Evolutionary conservation across 805 yeast genomes (phyloP), one percentile per base, ranked within the genome.

Genomic region (Sugiyamaella marilandica): DNA sequence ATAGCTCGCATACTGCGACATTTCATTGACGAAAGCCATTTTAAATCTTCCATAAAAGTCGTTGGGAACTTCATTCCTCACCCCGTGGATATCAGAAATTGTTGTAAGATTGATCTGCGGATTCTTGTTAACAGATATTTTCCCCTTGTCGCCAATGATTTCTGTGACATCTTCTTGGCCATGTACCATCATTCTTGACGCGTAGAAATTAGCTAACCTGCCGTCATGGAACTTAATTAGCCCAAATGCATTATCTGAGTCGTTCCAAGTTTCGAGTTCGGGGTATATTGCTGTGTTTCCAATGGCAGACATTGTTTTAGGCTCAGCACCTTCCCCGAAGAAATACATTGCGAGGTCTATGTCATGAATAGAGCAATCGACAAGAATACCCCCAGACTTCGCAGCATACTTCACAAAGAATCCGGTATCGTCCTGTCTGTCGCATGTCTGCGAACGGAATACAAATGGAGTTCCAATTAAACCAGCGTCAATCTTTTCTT

Each of bases 301-400:
- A 34, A 55, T 53, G 16, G 56, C 60, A 39, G 47, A 61, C 41
- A 59, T 57, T 11, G 55, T 39, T 24, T 33, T 29, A 9, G 65
- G 65, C 13, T 18, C 21, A n/a, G 33, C 39, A 31, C 59, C 61
- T 29, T 45, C 55, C 7, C 62, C 62, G n/a, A 55, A 35, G 29
- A 59, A 52, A 51, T 45, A 59, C 24, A 59, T 45, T 41, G 55
- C 52, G 14, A 51, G 49, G 39, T 61, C 64, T 26, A 61, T 47
- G 41, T 61, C 64, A 41, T 61, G 64, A 16, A 61, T 59, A 16
- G 52, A 35, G 44, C 56, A 53, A 51, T 61, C 64, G n/a, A 59
- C 57, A 33, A 61, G 53, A 24, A 61, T 61, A 10, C 65, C 63
- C n/a, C 65, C 64, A 7, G 65, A 61, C 26, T 41, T 49, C 32